Evolutionary conservation across 106 monocot genomes (phyloP), one percentile per base, ranked within the genome.

Genomic region (Dioscorea alata): DNA sequence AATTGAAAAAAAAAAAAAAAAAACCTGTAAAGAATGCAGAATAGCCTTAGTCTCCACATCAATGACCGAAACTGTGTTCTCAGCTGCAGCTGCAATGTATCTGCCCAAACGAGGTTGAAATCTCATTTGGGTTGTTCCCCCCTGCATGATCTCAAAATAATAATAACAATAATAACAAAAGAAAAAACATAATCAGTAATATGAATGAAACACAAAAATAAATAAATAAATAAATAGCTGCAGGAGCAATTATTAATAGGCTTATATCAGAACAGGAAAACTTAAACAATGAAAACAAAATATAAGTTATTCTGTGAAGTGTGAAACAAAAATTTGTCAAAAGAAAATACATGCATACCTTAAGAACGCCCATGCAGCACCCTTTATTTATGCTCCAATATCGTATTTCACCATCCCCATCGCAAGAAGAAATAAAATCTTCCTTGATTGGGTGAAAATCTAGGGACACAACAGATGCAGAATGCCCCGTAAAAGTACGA

Each of bases 371-470:
- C 23, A 84, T 56, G 71, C 83, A 94, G 50, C 74, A 91, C 59
- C 94, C 90, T 75, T 94, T 94, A 18, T 88, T 94, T 34, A 94
- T 94, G 71, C 94, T 94, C 94, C 94, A 94, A 61, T 79, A 88
- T 5, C 94, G 94, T 49, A 94, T 84, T 72, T 94, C 94, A 20
- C 90, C 85, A 69, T 90, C 88, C 35, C 81, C 78, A 79, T 94
- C 94, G 71, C 90, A 94, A 4, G 94, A 94, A 72, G 90, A 90
- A 61, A 94, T 91, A n/a, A 94, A 81, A 80, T 94, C 94, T 23
- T 94, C 94, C 54, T 88, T 94, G 61, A 57, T 91, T 15, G 94
- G 94, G 61, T 94, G 94, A 23, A 94, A 94, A 59, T 94, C 94
- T 4, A 94, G 63, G 32, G 94, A 94, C 90, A 88, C 91, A 31